Conservation (phyloP, 2,329 filamentous ascomycete genomes). For the Penicillium sp. region DNA sequence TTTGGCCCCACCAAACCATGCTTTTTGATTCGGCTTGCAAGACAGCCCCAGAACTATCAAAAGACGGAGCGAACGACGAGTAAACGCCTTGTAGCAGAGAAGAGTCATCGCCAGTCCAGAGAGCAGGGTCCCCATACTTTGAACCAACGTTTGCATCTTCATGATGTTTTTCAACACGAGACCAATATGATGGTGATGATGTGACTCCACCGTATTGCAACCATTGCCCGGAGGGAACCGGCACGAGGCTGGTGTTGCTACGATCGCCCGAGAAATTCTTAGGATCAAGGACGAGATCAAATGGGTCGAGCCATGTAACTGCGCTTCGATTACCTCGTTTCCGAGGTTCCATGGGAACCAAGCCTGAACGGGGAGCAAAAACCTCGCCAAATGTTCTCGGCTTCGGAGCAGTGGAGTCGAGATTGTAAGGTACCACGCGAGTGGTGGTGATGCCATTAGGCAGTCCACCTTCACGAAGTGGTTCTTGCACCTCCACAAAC, state of each 20-base stretch:
- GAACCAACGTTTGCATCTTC: conserved; percentile 22
- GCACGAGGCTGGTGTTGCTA: conserved; percentile 42
- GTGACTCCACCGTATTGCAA: conserved; percentile 44
- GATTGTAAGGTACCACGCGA: conserved; percentile 59
- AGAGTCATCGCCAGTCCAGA: conserved; percentile 34
- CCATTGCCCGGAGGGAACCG: conserved; percentile 45
- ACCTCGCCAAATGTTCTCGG: conserved; percentile 47
- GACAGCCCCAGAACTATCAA: conserved; percentile 47
- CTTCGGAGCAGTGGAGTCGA: conserved; percentile 29
- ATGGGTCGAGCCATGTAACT: conserved; percentile 42
- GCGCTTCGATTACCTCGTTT: conserved; percentile 36
- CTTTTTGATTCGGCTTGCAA: conserved; percentile 45
- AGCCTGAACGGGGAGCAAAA: conserved; percentile 41
- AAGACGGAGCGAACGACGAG: conserved; percentile 51
- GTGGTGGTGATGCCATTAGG: conserved; percentile 74
- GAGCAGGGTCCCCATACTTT: conserved; percentile 28
- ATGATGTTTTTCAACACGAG: conserved; percentile 36
- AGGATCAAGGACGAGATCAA: conserved; percentile 39
- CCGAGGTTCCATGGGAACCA: conserved; percentile 43
- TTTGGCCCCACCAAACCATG: conserved; percentile 48
- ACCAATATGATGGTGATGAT: conserved; percentile 40
- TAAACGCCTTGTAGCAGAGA: conserved; percentile 46
- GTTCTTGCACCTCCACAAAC: conserved; percentile 44
- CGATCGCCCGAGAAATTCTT: conserved; percentile 37
- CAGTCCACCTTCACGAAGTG: conserved; percentile 65